Base-by-base conservation (phyloP, 2,329 filamentous ascomycete species). In the Neofusicoccum kwambonambiense region DNA sequence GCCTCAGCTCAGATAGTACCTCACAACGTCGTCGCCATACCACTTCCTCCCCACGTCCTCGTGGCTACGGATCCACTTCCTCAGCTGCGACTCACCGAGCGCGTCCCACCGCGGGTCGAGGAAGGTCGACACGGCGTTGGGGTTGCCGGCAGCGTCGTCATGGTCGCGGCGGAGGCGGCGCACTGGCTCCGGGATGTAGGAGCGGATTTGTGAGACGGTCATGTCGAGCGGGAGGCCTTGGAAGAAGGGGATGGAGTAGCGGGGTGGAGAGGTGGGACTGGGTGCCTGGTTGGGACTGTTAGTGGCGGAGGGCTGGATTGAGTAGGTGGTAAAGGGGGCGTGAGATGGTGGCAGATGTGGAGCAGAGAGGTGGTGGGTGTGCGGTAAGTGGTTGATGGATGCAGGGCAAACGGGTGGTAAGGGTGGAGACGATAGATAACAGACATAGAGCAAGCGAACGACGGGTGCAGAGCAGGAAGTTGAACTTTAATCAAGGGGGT, bases 171-270 rank as follows among this genome's bases (percentile, higher is more conserved):
- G 63, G 27, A 71, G 44, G 27, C 52, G 62, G 35, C 70, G 66
- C 8, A 75, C 72, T 12, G 62, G 39, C 31, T 74, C 66, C 4
- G 72, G 70, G 39, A 76, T 73, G 52, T 71, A 69, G 39, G 22
- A 0, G 71, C 22, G 81, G 66, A 51, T 83, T 80, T 47, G 81
- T 74, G 62, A 83, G 77, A 75, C 72, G 0, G 71, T 77, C 69
- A 75, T 71, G 57, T 75, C 71, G 7, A 75, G 68, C 17, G 74
- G 72, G 50, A 77, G 65, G 4, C 76, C 75, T 66, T 77, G 74
- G 50, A 79, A 79, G 66, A 78, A 79, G 1, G 77, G 75, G 0
- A 78, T 74, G 12, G 70, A 75, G 62, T 75, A 78, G 27, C 74
- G 54, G 17, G 58, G 49, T 13, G 65, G 35, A 15, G 52, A 44